Base-by-base conservation (phyloP, 139 green algal species). In the Picocystis salinarum region DNA sequence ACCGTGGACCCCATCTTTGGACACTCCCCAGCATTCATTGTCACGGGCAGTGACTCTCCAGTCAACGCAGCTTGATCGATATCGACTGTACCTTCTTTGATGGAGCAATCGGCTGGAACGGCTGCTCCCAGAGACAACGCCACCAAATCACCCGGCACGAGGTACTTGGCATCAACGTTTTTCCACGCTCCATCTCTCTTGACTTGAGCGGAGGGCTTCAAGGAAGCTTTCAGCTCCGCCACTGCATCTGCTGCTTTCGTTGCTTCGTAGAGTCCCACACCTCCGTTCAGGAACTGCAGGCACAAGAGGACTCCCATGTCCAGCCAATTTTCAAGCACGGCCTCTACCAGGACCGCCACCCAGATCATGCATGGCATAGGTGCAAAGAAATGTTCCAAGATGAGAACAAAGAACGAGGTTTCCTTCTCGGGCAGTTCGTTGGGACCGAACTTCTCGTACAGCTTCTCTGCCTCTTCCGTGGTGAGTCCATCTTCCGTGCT, bases 281-380 rank as follows among this genome's bases (percentile, higher is more conserved):
- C 71, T 7, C 68, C 73, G 55, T 91, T 91, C 39, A 69, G 41
- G 37, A 91, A 76, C 66, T 91, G 79, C 44, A 91, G 78, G 46
- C 48, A 58, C 28, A 85, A 48, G 31, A 91, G 66, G 34, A 91
- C 74, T 37, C 62, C 56, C 20, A 71, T 50, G 55, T 83, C 76
- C 11, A 63, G 36, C 66, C 64, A 80, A 54, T 75, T 67, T 46
- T 68, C 34, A 39, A 84, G 77, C 25, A 54, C 67, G 17, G 67
- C 46, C 59, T 85, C 73, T 17, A 89, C 62, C 44, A 81, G 61
- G 45, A 82, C 70, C 17, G 77, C 77, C n/a, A 83, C 54, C 79
- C 79, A 91, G 39, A 91, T 89, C 69, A 91, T 85, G 52, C 83
- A 71, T 40, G 79, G 76, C 79, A 91, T 91, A 22, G 79, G 79